Evolutionary conservation across 257 asterid genomes (phyloP), one percentile per base, ranked within the genome.

Genomic region (Przewalskia tangutica): DNA sequence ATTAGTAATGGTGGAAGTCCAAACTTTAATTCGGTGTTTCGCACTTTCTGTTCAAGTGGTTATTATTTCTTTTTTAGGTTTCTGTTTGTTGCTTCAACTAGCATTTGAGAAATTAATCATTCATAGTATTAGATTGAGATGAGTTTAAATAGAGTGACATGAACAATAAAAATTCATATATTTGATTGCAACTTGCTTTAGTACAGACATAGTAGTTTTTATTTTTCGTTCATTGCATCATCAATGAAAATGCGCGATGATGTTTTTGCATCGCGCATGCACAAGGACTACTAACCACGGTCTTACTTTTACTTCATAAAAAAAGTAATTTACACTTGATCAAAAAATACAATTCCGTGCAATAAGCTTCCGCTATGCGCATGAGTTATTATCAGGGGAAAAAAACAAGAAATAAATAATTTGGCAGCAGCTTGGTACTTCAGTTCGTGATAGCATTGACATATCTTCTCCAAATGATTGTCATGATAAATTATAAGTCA

Each of bases 401-500:
- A 6, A 18, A 18, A 20, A 59, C 65, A 48, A 23, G 10, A 73
- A 50, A 65, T 32, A 58, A 60, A 78, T 78, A 44, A 36, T 78
- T 78, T 78, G 56, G 42, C 58, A 40, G 55, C 78, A 44, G 44
- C 27, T 71, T n/a, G 55, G 55, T 71, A 40, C 58, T 44, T 40
- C 51, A 71, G 55, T 44, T 44, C 8, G n/a, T 3, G 7, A 27
- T 63, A 63, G 42, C 23, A 50, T 73, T 73, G 62, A 38, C 76
- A 16, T 66, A 66, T 38, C 76, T 38, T 73, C 58, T 60, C n/a
- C 82, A 55, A 78, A 78, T 78, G 82, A 78, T 78, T 78, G 71
- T 16, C 20, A 78, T 60, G 70, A 36, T 78, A 34, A 42, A 27
- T 78, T 58, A 44, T 54, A 78, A 44, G 82, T 78, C 82, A 54